Base-by-base conservation (phyloP, 495 filamentous ascomycete species). In the Hypomontagnella submonticulosa region DNA sequence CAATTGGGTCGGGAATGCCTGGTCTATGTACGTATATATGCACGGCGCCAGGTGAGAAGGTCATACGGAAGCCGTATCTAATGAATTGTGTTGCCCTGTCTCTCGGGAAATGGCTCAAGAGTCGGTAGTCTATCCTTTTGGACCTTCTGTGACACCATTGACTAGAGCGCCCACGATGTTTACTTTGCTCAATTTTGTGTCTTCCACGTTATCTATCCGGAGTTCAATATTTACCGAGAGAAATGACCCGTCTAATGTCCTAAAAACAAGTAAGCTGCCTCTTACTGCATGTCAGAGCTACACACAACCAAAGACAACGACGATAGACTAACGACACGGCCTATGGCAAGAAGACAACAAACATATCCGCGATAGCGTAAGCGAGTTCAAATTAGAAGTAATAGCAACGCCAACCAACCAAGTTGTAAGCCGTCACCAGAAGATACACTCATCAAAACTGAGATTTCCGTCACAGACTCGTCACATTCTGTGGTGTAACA, bases 271-370 rank as follows among this genome's bases (percentile, higher is more conserved):
- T 50, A 60, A 51, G 23, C 48, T 46, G 20, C 13, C n/a, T 10
- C 49, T 60, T 46, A 44, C 54, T 68, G 54, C 49, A 56, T 61
- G 63, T 59, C 55, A 68, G 65, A 68, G 65, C 43, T 58, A 63
- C 49, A 68, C 49, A 60, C 46, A 8, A 13, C 9, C 15, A 37
- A 27, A 40, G 37, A 56, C 11, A 41, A 40, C 38, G 47, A 50
- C 34, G 37, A 59, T 20, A 37, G 27, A 53, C 40, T 7, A 13
- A 49, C 16, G 2, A 4, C 13, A 42, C 4, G 37, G 7, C 59
- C 53, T 59, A 60, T 63, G 20, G n/a, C n/a, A 27, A n/a, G 38
- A 56, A 57, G 54, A 23, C 59, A 59, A 63, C 43, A 51, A 59
- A 63, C 43, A 51, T 5, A 51, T 49, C 27, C 16, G 32, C 12